Evolutionary conservation across 352 stramenopile genomes (phyloP), one percentile per base, ranked within the genome.

Genomic region (Phytophthora sp.): DNA sequence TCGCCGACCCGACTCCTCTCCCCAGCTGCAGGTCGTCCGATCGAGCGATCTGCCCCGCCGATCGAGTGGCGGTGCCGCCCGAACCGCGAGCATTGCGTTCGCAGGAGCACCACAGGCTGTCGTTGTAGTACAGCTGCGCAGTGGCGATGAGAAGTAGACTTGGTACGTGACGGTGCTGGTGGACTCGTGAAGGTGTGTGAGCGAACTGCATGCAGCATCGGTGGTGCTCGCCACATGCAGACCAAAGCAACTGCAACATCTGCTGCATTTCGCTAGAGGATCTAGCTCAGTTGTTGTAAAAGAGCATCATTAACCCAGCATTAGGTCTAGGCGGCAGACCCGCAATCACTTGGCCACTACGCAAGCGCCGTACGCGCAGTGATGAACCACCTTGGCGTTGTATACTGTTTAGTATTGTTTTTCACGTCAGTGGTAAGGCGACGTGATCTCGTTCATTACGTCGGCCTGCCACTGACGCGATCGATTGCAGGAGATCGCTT

Each of bases 21-120:
- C 48, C 58, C 58, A 66, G 58, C 49, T 66, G 58, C 38, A 26
- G 27, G 32, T 66, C 50, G 58, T 66, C 51, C 17, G 31, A 49
- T 66, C 54, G 58, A 66, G 58, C 18, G 50, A 66, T 61, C 41
- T 66, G 52, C 46, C 31, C 30, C 30, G n/a, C n/a, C n/a, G n/a
- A n/a, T n/a, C 17, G 28, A 24, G 30, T 30, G 6, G 9, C 11
- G 15, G 21, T 13, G 9, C 17, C 18, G 17, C 13, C 12, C 41
- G 34, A n/a, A n/a, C n/a, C n/a, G n/a, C n/a, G n/a, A n/a, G 24
- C 28, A 34, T 11, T 34, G 6, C 6, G 28, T 34, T 18, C 15
- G 17, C 32, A 55, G 12, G 28, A 34, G 11, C 28, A 11, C 28
- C 28, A 34, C 11, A 34, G 28, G 28, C 28, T 34, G 28, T 34